A percentile compares a stretch with the other conserved stretches of the same genome.
Conservation (phyloP, 2,329 filamentous ascomycete species). For the Exophiala sp. region DNA sequence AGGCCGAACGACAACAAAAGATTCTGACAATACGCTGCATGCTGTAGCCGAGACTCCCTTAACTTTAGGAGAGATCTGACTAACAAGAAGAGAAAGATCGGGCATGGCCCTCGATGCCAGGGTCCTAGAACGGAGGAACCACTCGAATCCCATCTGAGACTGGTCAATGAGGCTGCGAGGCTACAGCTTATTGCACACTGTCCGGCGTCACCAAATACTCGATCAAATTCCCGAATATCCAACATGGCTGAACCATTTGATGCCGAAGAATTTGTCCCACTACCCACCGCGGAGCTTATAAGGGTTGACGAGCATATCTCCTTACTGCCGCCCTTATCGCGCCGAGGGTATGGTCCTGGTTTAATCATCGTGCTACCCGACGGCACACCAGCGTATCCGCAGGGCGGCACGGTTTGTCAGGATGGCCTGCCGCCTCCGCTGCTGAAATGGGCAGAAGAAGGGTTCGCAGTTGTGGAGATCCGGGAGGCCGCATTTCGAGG, state of each 20-base stretch:
- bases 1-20: not conserved
- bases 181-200: too few relatives aligned
- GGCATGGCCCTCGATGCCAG: too few relatives aligned
- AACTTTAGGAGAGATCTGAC: too few relatives aligned
- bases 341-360: conserved; percentile 45
- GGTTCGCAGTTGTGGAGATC: conserved; percentile 57
- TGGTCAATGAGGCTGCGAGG: too few relatives aligned
- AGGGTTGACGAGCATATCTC: conserved; percentile 12
- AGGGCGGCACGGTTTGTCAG: conserved; percentile 31
- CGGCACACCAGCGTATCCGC: conserved; percentile 28
- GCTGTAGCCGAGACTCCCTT: too few relatives aligned
- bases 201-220: too few relatives aligned
- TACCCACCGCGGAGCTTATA: conserved; percentile 15
- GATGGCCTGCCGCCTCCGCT: conserved; percentile 50
- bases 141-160: too few relatives aligned
- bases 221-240: too few relatives aligned
- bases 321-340: conserved; percentile 46
- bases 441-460: conserved; percentile 67
- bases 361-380: conserved; percentile 43
- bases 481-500: conserved; percentile 18
- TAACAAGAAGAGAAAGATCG: too few relatives aligned
- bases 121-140: too few relatives aligned
- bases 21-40: not conserved
- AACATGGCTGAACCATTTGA: conserved; percentile 4
- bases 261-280: conserved; percentile 2